These are phyloP conservation scores for Ruellia speciosa DNA, from an alignment of 305 asterid species.

Conservation along the genomic window DNA sequence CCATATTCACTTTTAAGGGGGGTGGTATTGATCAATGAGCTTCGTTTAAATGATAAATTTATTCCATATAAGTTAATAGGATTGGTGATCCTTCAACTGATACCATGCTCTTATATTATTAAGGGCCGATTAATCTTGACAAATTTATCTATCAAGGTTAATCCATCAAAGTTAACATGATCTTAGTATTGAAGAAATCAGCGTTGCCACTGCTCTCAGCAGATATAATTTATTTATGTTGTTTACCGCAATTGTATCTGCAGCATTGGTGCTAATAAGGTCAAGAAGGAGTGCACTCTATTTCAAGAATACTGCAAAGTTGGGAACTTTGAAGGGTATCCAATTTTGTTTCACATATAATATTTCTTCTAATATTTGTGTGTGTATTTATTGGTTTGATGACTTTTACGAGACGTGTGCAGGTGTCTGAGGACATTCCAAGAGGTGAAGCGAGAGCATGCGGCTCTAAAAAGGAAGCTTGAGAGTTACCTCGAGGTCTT, in stretches of 20 bases:
- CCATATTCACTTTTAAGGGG: too few relatives aligned
- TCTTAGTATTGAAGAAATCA: too few relatives aligned
- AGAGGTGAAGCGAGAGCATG: constrained; percentile 57
- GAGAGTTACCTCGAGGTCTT: constrained; percentile 62
- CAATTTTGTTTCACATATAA: background rate
- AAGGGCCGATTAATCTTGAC: too few relatives aligned
- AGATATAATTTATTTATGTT: background rate
- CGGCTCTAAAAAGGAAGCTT: constrained; percentile 47
- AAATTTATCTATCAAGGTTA: too few relatives aligned
- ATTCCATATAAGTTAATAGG: too few relatives aligned
- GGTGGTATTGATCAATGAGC: too few relatives aligned
- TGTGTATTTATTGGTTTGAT: background rate
- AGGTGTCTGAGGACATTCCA: constrained; percentile 60
- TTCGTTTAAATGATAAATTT: too few relatives aligned
- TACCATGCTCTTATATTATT: too few relatives aligned
- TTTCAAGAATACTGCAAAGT: constrained; percentile 63
- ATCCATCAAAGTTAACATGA: too few relatives aligned
- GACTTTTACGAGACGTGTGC: background rate
- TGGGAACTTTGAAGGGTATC: constrained; percentile 53
- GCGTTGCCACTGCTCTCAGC: background rate
- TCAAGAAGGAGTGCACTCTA: constrained; percentile 49
- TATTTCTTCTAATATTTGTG: background rate
- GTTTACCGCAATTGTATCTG: background rate
- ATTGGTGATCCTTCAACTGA: too few relatives aligned
- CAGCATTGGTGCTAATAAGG: constrained; percentile 76